phyloP scores from a whole-genome alignment of 371 early-diverging fungal species.

The Apophysomyces trapeziformis region DNA sequence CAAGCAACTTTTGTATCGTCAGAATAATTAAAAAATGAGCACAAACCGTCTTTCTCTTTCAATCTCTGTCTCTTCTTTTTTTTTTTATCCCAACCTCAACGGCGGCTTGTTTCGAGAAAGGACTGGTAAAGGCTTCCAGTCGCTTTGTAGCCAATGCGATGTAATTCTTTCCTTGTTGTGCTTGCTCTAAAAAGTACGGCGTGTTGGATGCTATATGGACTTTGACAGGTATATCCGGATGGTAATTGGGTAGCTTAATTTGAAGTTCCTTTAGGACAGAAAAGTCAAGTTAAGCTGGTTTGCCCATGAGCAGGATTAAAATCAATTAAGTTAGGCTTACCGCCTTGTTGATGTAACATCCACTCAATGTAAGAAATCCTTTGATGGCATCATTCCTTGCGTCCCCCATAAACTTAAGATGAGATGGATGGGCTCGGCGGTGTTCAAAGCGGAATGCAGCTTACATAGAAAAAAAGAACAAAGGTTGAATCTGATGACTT shows the following conservation, averaged over 20 bases:
- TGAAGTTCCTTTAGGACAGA: conserved; percentile 36
- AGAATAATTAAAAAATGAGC: not conserved
- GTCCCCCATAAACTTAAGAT: not conserved
- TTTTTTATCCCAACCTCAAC: conserved; percentile 32
- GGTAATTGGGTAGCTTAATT: conserved; percentile 36
- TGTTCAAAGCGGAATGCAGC: conserved; percentile 3
- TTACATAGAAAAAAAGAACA: too few species aligned
- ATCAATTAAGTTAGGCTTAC: conserved; percentile 21
- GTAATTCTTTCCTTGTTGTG: conserved; percentile 44
- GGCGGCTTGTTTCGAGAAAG: conserved; percentile 31
- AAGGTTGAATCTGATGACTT: conserved; percentile 8
- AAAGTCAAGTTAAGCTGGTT: not conserved
- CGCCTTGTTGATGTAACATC: conserved; percentile 44
- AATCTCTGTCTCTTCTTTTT: too few species aligned
- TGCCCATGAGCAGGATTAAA: not conserved
- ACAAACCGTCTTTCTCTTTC: not conserved
- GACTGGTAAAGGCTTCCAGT: conserved; percentile 18
- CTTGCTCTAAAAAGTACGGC: conserved; percentile 51
- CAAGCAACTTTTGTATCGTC: conserved; percentile 31
- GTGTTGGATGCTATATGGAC: conserved; percentile 25
- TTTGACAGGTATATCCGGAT: conserved; percentile 40
- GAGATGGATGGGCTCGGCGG: not conserved
- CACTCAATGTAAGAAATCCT: conserved; percentile 40
- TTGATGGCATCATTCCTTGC: conserved; percentile 47
- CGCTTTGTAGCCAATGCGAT: conserved; percentile 34